Evolutionary conservation across 192 early-diverging fungal genomes (phyloP).

Genomic region (Neocallimastix lanati): DNA sequence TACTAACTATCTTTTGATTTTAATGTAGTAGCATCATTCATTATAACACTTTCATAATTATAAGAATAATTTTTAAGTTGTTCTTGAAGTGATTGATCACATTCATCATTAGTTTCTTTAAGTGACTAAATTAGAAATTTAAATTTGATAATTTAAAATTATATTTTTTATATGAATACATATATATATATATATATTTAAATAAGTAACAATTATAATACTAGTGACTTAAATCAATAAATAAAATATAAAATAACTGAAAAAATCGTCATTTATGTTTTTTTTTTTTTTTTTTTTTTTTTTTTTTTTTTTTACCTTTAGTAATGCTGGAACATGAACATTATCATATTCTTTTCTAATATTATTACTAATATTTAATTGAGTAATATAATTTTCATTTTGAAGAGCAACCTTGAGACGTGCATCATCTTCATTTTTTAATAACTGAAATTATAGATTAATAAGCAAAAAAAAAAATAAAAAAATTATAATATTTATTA

Average conservation of each 20-base stretch:
- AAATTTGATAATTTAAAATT: too few relatives aligned
- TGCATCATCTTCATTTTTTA: conserved; percentile 73
- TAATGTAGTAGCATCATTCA: conserved; percentile 49
- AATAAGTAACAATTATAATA: too few relatives aligned
- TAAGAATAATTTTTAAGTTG: conserved; percentile 62
- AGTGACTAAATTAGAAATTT: conserved; percentile 24
- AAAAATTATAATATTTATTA: neutral
- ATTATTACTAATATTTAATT: conserved; percentile 56
- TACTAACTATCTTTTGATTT: conserved; percentile 27
- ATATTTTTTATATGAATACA: neutral
- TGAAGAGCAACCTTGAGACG: conserved; percentile 56
- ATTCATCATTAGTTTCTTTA: conserved; percentile 70
- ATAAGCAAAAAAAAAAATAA: too few relatives aligned
- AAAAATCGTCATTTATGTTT: too few relatives aligned
- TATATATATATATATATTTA: conserved; percentile 1
- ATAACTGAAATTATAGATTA: conserved; percentile 18
- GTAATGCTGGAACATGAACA: conserved; percentile 59
- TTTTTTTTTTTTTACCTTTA: conserved; percentile 29
- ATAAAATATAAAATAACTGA: too few relatives aligned
- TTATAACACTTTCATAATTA: conserved; percentile 54
- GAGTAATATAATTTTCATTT: conserved; percentile 66
- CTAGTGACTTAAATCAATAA: too few relatives aligned
- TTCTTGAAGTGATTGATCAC: conserved; percentile 60
- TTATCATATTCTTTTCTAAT: conserved; percentile 59
- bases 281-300: too few relatives aligned